phyloP scores from a whole-genome alignment of 192 early-diverging fungal genomes.

The Podila epigama region DNA sequence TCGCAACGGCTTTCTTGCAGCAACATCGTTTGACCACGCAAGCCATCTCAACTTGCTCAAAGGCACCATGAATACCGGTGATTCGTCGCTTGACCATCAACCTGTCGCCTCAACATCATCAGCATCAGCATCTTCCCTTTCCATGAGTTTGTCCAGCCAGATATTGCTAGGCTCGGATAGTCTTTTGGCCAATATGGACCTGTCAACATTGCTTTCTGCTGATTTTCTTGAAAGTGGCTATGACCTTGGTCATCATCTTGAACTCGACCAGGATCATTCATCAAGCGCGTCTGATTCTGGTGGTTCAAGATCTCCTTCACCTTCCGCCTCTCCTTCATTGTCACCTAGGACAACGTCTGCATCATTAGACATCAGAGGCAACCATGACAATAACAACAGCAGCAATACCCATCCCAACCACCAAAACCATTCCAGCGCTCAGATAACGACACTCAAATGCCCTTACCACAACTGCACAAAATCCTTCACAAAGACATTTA shows the following conservation, averaged over 20 bases:
- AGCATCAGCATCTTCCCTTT: not conserved
- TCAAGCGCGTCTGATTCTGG: not conserved
- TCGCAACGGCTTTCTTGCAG: too few species aligned
- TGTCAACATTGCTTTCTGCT: not conserved
- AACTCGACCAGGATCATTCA: not conserved
- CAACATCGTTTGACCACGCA: not conserved
- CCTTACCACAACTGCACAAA: constrained; percentile 20
- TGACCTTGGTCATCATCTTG: not conserved
- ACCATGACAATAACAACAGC: not conserved
- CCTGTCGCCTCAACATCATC: too few species aligned
- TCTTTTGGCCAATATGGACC: not conserved
- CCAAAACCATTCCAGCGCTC: not conserved
- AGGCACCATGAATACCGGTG: not conserved
- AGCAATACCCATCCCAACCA: not conserved
- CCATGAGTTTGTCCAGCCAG: too few species aligned
- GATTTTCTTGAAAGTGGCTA: not conserved
- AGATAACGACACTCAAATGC: too few species aligned
- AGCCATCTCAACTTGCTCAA: not conserved
- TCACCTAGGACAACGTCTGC: not conserved
- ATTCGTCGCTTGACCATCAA: too few species aligned
- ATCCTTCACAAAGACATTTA: constrained; percentile 12
- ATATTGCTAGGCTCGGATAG: not conserved
- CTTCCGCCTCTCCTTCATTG: not conserved
- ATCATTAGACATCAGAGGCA: not conserved
- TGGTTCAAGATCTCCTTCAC: not conserved